Evolutionary conservation across 345 rosid species (phyloP).

Genomic region (Anacardium occidentale): DNA sequence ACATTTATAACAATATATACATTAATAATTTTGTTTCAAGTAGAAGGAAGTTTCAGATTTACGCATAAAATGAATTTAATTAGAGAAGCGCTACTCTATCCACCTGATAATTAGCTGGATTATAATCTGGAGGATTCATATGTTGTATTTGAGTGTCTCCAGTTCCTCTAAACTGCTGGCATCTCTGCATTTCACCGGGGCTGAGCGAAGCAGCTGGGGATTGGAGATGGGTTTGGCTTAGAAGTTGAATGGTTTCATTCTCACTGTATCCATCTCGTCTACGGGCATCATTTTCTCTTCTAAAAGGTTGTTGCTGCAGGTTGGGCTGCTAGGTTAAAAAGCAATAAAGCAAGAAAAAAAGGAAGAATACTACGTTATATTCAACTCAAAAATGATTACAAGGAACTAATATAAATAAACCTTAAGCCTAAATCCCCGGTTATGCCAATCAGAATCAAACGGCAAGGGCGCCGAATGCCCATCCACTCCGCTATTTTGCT

Average conservation of each 20-base stretch:
- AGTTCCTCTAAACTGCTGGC: slow-evolving; percentile 36
- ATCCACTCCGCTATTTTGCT: slow-evolving; percentile 26
- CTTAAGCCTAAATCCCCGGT: slow-evolving; percentile 40
- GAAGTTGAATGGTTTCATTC: slow-evolving; percentile 51
- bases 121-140: slow-evolving; percentile 35
- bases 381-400: neutral
- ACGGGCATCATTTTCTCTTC: slow-evolving; percentile 19
- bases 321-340: slow-evolving; percentile 11
- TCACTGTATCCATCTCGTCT: slow-evolving; percentile 38
- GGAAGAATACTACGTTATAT: neutral
- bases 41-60: neutral
- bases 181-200: slow-evolving; percentile 35
- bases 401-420: slow-evolving; percentile 19
- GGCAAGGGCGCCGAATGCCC: slow-evolving; percentile 26
- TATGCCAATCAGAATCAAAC: slow-evolving; percentile 42
- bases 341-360: neutral
- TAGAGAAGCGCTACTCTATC: slow-evolving; percentile 1
- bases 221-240: slow-evolving; percentile 55
- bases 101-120: slow-evolving; percentile 38
- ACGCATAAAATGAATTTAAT: neutral
- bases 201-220: slow-evolving; percentile 35
- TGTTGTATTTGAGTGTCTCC: slow-evolving; percentile 37
- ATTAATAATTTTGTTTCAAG: neutral
- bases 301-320: slow-evolving; percentile 26
- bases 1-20: neutral